Conservation (phyloP, 1,284 basidiomycete genomes). For the Pyrrhoderma noxium region DNA sequence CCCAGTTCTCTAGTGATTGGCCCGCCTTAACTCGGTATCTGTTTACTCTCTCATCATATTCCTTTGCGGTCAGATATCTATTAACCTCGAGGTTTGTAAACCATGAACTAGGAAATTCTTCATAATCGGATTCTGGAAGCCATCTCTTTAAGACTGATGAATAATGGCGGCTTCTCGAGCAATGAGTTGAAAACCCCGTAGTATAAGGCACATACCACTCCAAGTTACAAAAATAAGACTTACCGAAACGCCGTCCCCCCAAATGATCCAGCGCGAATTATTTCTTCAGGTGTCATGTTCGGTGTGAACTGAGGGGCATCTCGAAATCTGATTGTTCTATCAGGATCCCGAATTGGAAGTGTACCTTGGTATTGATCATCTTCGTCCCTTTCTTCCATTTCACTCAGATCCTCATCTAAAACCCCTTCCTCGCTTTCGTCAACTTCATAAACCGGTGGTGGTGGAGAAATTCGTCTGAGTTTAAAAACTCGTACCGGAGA, state of each 20-base stretch:
- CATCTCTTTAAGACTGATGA: conserved; percentile 11
- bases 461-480: conserved; percentile 4
- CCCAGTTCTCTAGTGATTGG: conserved; percentile 36
- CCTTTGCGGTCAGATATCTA: conserved; percentile 21
- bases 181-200: background rate
- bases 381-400: conserved; percentile 12
- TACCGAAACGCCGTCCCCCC: conserved; percentile 35
- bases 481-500: background rate
- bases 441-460: background rate
- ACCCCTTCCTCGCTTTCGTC: conserved; percentile 14
- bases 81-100: conserved; percentile 6
- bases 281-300: conserved; percentile 37
- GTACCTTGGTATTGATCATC: conserved; percentile 19
- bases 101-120: conserved; percentile 16
- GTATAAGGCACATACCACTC: background rate
- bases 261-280: conserved; percentile 35
- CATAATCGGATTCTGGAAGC: conserved; percentile 19
- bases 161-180: conserved; percentile 15
- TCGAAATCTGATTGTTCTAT: conserved; percentile 30
- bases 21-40: conserved; percentile 34
- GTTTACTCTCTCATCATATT: conserved; percentile 29
- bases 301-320: conserved; percentile 33
- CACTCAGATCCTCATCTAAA: conserved; percentile 12
- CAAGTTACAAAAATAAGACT: background rate
- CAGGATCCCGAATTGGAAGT: conserved; percentile 22